These are phyloP conservation scores for Apiotrichum siamense DNA, from an alignment of 1,284 basidiomycete species.

Conservation along the genomic window DNA sequence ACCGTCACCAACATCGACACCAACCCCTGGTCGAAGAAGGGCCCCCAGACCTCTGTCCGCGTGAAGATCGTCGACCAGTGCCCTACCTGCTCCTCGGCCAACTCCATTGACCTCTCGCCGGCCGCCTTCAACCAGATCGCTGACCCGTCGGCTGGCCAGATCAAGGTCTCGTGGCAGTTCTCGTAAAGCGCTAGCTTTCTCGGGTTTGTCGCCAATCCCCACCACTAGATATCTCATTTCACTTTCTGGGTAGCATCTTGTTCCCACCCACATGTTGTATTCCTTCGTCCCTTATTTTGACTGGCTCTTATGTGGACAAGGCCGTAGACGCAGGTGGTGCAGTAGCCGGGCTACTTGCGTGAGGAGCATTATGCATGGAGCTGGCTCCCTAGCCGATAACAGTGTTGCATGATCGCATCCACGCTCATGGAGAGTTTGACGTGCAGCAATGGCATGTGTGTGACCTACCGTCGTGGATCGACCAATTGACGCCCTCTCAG, in stretches of 20 bases:
- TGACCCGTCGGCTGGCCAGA: neutral
- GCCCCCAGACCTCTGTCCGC: neutral
- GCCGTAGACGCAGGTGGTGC: neutral
- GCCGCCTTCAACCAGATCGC: slow-evolving; percentile 65
- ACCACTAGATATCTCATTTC: no score
- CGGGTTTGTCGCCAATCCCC: no score
- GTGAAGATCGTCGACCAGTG: slow-evolving; percentile 50
- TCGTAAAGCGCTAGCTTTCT: slow-evolving; percentile 13
- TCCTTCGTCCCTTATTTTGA: no score
- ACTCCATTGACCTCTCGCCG: slow-evolving; percentile 73
- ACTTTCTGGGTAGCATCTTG: no score
- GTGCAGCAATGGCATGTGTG: no score
- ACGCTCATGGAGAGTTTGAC: neutral
- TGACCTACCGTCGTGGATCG: no score
- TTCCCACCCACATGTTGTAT: no score
- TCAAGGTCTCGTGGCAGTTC: slow-evolving; percentile 51
- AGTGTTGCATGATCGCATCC: no score
- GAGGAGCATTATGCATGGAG: neutral
- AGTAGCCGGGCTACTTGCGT: neutral
- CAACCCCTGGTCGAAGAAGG: no score
- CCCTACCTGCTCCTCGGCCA: slow-evolving; percentile 61
- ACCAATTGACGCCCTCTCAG: no score
- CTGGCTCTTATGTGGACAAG: neutral
- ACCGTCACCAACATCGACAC: neutral
- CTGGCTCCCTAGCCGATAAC: no score